Base-by-base conservation (phyloP, 768 basidiomycete genomes). In the Rhodotorula kratochvilovae region DNA sequence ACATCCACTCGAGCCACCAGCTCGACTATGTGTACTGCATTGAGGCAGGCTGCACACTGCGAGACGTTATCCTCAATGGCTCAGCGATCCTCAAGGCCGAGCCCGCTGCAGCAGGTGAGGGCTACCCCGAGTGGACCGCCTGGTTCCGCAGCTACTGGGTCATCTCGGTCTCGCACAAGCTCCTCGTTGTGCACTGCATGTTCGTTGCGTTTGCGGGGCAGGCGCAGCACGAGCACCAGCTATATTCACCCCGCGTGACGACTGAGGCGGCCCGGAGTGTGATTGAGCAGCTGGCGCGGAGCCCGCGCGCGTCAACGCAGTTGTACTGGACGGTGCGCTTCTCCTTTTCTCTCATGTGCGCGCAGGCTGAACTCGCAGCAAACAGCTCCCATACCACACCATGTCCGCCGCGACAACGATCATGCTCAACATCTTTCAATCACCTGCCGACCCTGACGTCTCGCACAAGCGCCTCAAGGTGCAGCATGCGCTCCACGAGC, bases 381-480 rank as follows among this genome's bases (percentile, higher is more conserved):
- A 21, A 2, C 61, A 63, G 51, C 36, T 71, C 2, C 70, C 70
- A 16, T 69, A 62, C 39, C 74, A 75, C 67, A 68, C 74, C 25
- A 60, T 75, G n/a, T 27, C 43, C 10, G 74, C 74, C n/a, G 64
- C 70, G 23, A 75, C 70, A 6, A 69, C 65, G 10, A 53, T 75
- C 62, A 66, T 75, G 42, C 71, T 75, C 62, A 70, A 75, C 50
- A 67, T 75, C n/a, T 69, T 69, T 61, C 65, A 69, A 39, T 54
- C 66, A 27, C 63, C 70, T 5, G 54, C 58, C 8, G 70, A 72
- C 57, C 67, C 70, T 29, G 68, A 72, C 56, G 55, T 54, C 19
- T 46, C 64, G 15, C 35, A 72, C 53, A 75, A 75, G 50, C 64
- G 74, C 1, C 31, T 27, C 35, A 68, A 72, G 46, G 74, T 75